A percentile compares a stretch with the other conserved stretches of the same genome.
Conservation (phyloP, 495 filamentous ascomycete genomes). For the Diplogelasinospora grovesii region DNA sequence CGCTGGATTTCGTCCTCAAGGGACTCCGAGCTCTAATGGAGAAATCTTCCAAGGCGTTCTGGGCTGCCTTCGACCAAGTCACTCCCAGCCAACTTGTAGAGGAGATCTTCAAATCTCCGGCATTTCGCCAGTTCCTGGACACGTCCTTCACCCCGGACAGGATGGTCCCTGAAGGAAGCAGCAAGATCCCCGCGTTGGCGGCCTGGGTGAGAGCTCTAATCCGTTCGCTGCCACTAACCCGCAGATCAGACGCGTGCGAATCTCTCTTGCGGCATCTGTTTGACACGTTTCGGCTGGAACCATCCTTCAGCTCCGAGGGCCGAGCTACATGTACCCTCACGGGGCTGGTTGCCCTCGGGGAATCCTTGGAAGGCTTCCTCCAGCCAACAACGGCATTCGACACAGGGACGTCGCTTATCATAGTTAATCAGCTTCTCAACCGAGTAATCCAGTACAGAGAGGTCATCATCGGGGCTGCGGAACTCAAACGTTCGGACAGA, state of each 20-base stretch:
- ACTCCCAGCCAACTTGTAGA: constrained; percentile 68
- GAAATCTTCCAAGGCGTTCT: constrained; percentile 71
- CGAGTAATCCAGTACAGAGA: constrained; percentile 41
- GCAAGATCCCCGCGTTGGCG: constrained; percentile 46
- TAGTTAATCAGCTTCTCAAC: constrained; percentile 45
- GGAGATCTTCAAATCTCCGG: constrained; percentile 65
- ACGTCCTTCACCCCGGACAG: constrained; percentile 49
- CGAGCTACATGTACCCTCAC: constrained; percentile 39
- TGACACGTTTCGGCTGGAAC: constrained; percentile 51
- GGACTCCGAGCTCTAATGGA: constrained; percentile 61
- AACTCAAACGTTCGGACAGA: constrained; percentile 27
- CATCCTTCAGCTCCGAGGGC: constrained; percentile 26
- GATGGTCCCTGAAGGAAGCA: constrained; percentile 48
- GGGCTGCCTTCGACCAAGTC: constrained; percentile 76
- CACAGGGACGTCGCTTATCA: constrained; percentile 40
- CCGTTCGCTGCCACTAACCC: constrained; percentile 62
- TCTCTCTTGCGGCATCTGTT: constrained; percentile 63
- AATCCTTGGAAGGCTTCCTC: constrained; percentile 40
- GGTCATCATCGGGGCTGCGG: constrained; percentile 36
- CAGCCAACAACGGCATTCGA: constrained; percentile 33
- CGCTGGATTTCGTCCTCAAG: constrained; percentile 56
- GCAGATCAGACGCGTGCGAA: constrained; percentile 66
- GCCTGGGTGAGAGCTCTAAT: constrained; percentile 72
- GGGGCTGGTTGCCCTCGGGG: constrained; percentile 38
- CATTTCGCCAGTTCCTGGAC: constrained; percentile 55